These are phyloP conservation scores for Kondoa malvinella DNA, from an alignment of 768 basidiomycete species.

Conservation along the genomic window DNA sequence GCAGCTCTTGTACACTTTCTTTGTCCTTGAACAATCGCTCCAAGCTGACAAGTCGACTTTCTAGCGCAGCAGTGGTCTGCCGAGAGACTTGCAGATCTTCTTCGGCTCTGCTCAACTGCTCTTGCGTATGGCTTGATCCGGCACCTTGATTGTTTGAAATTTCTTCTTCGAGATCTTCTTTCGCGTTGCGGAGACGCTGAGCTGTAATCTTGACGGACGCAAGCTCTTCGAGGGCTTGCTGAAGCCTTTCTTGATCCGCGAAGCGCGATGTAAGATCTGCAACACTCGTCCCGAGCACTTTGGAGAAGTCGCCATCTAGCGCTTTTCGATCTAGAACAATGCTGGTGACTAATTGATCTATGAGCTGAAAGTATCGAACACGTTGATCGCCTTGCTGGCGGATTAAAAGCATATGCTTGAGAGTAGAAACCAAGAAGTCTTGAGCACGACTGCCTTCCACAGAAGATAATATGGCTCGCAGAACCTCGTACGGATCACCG, in stretches of 20 bases:
- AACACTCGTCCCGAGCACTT: slow-evolving; percentile 73
- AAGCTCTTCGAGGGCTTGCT: slow-evolving; percentile 60
- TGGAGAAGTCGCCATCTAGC: slow-evolving; percentile 39
- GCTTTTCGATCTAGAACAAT: slow-evolving; percentile 78
- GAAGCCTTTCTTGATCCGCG: slow-evolving; percentile 70
- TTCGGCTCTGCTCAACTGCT: slow-evolving; percentile 49
- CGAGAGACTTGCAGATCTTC: slow-evolving; percentile 61
- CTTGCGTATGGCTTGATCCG: slow-evolving; percentile 63
- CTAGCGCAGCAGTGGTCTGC: slow-evolving; percentile 47
- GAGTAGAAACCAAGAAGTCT: slow-evolving; percentile 75
- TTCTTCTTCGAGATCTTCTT: slow-evolving; percentile 64
- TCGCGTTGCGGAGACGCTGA: slow-evolving; percentile 56
- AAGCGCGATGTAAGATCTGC: slow-evolving; percentile 73
- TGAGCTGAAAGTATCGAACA: slow-evolving; percentile 73
- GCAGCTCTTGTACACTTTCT: slow-evolving; percentile 71
- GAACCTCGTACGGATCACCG: slow-evolving; percentile 68
- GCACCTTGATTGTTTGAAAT: slow-evolving; percentile 65
- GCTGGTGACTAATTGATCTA: slow-evolving; percentile 75
- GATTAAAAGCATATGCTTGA: slow-evolving; percentile 83
- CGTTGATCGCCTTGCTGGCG: slow-evolving; percentile 68
- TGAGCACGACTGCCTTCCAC: slow-evolving; percentile 61
- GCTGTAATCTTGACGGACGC: slow-evolving; percentile 48
- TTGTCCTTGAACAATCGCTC: slow-evolving; percentile 65
- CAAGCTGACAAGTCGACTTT: slow-evolving; percentile 59
- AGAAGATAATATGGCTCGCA: slow-evolving; percentile 58